Conservation (phyloP, 2,329 filamentous ascomycete species). For the Coniochaeta sp. region DNA sequence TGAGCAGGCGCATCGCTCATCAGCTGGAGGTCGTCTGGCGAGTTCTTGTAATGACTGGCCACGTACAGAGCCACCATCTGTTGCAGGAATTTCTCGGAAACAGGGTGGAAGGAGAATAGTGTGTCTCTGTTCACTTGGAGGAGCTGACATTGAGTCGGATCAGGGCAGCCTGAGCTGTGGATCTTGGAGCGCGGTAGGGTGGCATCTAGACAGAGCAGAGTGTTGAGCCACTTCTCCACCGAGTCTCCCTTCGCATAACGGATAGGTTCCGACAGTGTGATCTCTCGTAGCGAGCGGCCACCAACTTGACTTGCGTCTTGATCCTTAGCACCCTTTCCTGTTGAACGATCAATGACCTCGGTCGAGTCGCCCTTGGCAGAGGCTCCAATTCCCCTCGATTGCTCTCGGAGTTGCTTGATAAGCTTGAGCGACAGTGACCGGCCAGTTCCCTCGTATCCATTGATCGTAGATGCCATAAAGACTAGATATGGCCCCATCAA, state of each 20-base stretch:
- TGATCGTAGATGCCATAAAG: conserved; percentile 99
- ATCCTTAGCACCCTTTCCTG: conserved; percentile 64
- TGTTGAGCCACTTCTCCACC: conserved; percentile 96
- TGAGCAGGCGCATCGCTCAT: conserved; percentile 97
- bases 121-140: conserved; percentile 94
- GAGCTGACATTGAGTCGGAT: conserved; percentile 85
- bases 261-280: conserved; percentile 89
- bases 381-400: conserved; percentile 62
- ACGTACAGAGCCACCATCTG: conserved; percentile 98
- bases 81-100: conserved; percentile 94
- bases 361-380: conserved; percentile 19
- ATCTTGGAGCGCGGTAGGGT: conserved; percentile 73
- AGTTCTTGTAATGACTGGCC: conserved; percentile 87
- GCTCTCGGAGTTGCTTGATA: conserved; percentile 92
- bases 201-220: conserved; percentile 85
- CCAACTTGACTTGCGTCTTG: conserved; percentile 41
- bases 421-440: conserved; percentile 91
- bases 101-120: conserved; percentile 94
- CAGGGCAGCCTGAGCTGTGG: conserved; percentile 71
- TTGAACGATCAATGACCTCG: conserved; percentile 64
- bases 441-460: conserved; percentile 95
- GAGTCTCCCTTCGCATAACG: conserved; percentile 84
- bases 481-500: conserved; percentile 95
- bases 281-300: conserved; percentile 80
- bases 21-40: conserved; percentile 87